phyloP scores from a whole-genome alignment of 2,329 filamentous ascomycete genomes.

The Aspergillus calidoustus region DNA sequence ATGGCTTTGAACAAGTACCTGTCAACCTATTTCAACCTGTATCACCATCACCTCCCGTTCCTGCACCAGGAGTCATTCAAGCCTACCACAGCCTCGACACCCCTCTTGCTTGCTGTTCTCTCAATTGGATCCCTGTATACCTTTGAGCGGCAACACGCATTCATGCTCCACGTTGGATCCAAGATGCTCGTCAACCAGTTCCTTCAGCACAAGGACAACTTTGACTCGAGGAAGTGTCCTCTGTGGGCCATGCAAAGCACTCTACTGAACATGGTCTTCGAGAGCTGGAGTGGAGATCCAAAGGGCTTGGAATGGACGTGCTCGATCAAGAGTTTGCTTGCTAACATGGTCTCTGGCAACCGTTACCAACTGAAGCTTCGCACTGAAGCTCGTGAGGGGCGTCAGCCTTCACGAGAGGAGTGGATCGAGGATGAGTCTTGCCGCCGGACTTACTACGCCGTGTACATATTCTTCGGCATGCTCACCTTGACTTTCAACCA shows the following conservation, averaged over 20 bases:
- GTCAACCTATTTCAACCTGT: slow-evolving; percentile 94
- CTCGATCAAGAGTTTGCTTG: slow-evolving; percentile 96
- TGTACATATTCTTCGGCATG: slow-evolving; percentile 98
- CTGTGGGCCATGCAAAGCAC: slow-evolving; percentile 99
- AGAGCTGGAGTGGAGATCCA: slow-evolving; percentile 97
- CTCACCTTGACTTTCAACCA: slow-evolving; percentile 96
- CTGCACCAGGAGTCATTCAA: slow-evolving; percentile 90
- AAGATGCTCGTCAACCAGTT: slow-evolving; percentile 98
- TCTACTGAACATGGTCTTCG: slow-evolving; percentile 97
- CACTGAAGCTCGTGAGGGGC: slow-evolving; percentile 80
- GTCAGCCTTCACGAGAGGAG: slow-evolving; percentile 77
- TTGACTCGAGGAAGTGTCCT: slow-evolving; percentile 95
- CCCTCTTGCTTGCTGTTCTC: slow-evolving; percentile 83
- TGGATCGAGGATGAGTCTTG: slow-evolving; percentile 98
- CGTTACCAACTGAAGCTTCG: slow-evolving; percentile 94
- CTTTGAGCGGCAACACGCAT: slow-evolving; percentile 95
- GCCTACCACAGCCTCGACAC: slow-evolving; percentile 77
- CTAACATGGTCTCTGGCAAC: slow-evolving; percentile 98
- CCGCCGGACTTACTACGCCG: slow-evolving; percentile 94
- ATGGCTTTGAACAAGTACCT: slow-evolving; percentile 87
- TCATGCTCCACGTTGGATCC: slow-evolving; percentile 95
- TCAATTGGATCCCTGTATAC: slow-evolving; percentile 96
- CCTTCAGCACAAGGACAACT: slow-evolving; percentile 96
- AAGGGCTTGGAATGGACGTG: slow-evolving; percentile 98
- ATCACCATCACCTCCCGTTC: slow-evolving; percentile 96